Base-by-base conservation (phyloP, 305 asterid species). In the Coffea humblotiana region DNA sequence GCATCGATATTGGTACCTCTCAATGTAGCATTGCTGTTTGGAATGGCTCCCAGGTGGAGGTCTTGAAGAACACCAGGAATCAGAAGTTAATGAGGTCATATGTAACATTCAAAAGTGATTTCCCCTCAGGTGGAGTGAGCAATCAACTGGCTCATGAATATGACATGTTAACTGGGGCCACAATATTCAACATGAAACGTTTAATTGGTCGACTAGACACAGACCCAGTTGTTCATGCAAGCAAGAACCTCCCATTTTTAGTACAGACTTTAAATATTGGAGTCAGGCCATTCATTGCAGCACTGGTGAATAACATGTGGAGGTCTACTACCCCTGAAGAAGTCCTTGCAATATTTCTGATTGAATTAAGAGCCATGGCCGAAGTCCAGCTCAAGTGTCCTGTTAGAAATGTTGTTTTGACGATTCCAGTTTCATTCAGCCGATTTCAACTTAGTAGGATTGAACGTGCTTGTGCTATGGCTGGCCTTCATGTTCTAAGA, bases 381-480 rank as follows among this genome's bases (percentile, higher is more conserved):
- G 97, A 95, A 82, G 78, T 79, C 27, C 89, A 81, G 29, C 91
- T 93, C 48, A 91, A 89, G 74, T 94, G 89, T 47, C 92, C 89
- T 0, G 93, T 93, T 0, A 85, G 89, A 32, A 83, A 82, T 5
- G 97, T 82, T 67, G 97, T 95, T 70, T 37, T 93, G 79, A 89
- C 97, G 18, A 73, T 91, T 74, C 98, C 99, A 0, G 98, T 92
- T 18, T 88, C 97, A 0, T 95, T 93, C 83, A 93, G 93, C 77
- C 91, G 99, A 47, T 93, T 95, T 83, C 99, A 93, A 66, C 75
- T 91, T 56, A 92, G 94, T 27, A 87, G 99, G 29, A 49, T 95
- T 21, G 97, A 91, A 51, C 86, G 97, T 61, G 95, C 97, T 1
- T 95, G 99, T 80, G 98, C 98, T 65, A 93, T 93, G 97, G 99